phyloP scores from a whole-genome alignment of 31 red algal genomes.

The Porphyra umbilicalis region DNA sequence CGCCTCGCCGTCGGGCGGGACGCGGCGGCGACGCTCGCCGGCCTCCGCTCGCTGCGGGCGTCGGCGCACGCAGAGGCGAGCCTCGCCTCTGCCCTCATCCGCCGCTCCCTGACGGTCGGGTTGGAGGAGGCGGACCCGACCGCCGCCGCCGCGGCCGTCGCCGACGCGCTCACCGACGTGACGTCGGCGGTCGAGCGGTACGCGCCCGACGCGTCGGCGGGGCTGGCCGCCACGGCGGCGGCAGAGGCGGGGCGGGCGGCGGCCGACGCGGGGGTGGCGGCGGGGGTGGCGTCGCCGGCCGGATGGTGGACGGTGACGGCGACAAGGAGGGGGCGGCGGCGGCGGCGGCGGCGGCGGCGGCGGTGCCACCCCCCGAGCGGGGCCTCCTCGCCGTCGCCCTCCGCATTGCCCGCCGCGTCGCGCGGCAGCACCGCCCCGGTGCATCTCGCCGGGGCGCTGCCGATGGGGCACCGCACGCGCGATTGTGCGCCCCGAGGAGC shows the following conservation, averaged over 20 bases:
- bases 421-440: no score
- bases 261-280: no score
- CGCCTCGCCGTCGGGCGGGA: not conserved
- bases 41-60: not conserved
- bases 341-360: no score
- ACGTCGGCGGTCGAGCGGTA: not conserved
- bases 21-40: no score
- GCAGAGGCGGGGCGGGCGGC: not conserved
- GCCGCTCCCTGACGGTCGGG: not conserved
- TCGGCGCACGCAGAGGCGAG: not conserved
- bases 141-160: not conserved
- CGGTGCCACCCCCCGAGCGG: no score
- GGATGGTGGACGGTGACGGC: no score
- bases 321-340: no score
- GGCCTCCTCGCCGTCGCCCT: not conserved
- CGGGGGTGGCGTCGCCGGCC: no score
- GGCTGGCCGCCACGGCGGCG: no score
- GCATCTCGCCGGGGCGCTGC: no score
- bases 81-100: not conserved
- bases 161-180: not conserved
- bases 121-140: not conserved
- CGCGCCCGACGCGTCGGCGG: not conserved
- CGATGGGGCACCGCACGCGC: no score
- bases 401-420: not conserved
- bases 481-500: not conserved